Base-by-base conservation (phyloP, 1,284 basidiomycete species). In the Ustilago cynodontis region DNA sequence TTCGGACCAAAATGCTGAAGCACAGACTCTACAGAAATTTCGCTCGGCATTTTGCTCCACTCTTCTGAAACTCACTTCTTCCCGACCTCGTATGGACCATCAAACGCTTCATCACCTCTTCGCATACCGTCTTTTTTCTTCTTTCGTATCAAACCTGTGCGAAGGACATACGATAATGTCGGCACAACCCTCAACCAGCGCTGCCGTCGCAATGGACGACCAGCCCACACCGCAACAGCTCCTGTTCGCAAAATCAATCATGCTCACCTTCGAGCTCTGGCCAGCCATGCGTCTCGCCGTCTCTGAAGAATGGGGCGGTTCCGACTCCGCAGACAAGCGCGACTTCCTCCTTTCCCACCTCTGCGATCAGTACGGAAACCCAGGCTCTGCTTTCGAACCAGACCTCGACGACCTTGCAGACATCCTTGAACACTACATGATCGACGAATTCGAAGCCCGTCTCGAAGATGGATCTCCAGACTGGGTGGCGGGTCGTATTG, bases 241-340 rank as follows among this genome's bases (percentile, higher is more conserved):
- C 13, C 82, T 83, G 22, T 85, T 85, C 47, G 84, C 84, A 28
- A 78, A 81, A 39, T 71, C 78, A 24, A 70, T 82, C 37, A 79
- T 82, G 55, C 74, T 80, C 43, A 77, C 80, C 18, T 75, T 85
- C 24, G 62, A 72, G 26, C 78, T 85, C 14, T 85, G 84, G 84
- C 84, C 84, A 20, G 82, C 83, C 28, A 71, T 85, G 70, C 75
- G 83, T 41, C 74, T 82, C 18, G 83, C 84, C 26, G 77, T 85
- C n/a, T 65, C 72, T 14, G 81, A 84, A 47, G 59, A 79, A 41
- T 85, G 84, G 84, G 84, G 84, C 31, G 84, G 84, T 1, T 54
- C 71, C 43, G 82, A 84, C 26, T 81, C 79, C 7, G 61, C 62
- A 41, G 82, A 82, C 58, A 85, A 85, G 58, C 66, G 69, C 52